Evolutionary conservation across 2,329 filamentous ascomycete genomes (phyloP).

Genomic region (Arthrobotrys sinensis): DNA sequence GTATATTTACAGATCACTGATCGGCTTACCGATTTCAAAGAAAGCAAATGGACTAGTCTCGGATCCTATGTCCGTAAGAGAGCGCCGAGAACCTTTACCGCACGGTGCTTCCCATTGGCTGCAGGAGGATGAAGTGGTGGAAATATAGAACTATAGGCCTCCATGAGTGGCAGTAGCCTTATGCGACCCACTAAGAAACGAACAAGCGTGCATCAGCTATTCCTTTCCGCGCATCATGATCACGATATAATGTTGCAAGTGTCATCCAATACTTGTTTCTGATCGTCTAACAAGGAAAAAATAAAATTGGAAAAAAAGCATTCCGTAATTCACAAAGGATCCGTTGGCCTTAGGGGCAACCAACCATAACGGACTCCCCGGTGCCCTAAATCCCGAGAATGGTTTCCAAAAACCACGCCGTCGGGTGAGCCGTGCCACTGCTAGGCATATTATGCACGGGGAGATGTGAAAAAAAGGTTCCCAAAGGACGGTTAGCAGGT

Average conservation of each 20-base stretch:
- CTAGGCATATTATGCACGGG: slow-evolving; percentile 14
- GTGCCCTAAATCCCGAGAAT: slow-evolving; percentile 8
- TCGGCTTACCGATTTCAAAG: slow-evolving; percentile 17
- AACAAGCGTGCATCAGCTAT: not conserved
- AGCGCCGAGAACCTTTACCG: slow-evolving; percentile 26
- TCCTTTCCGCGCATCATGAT: slow-evolving; percentile 20
- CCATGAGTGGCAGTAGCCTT: not conserved
- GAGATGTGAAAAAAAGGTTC: not conserved
- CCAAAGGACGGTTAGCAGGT: slow-evolving; percentile 11
- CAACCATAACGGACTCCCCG: not conserved
- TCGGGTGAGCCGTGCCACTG: slow-evolving; percentile 36
- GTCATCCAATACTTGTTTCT: slow-evolving; percentile 10
- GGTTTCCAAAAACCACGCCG: slow-evolving; percentile 22
- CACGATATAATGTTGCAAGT: slow-evolving; percentile 22
- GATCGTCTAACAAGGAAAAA: slow-evolving; percentile 7
- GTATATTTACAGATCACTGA: slow-evolving; percentile 25
- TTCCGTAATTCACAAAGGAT: slow-evolving; percentile 6
- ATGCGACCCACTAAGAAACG: not conserved
- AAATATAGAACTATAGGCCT: not conserved
- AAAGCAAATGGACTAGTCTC: not conserved
- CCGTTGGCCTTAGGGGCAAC: slow-evolving; percentile 14
- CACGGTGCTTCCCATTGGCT: slow-evolving; percentile 12
- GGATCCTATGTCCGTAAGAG: slow-evolving; percentile 17
- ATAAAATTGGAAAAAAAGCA: not conserved
- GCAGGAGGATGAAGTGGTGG: not conserved